Evolutionary conservation across 108 stramenopile species (phyloP), one percentile per base, ranked within the genome.

Genomic region (Fragilariopsis cylindrus): DNA sequence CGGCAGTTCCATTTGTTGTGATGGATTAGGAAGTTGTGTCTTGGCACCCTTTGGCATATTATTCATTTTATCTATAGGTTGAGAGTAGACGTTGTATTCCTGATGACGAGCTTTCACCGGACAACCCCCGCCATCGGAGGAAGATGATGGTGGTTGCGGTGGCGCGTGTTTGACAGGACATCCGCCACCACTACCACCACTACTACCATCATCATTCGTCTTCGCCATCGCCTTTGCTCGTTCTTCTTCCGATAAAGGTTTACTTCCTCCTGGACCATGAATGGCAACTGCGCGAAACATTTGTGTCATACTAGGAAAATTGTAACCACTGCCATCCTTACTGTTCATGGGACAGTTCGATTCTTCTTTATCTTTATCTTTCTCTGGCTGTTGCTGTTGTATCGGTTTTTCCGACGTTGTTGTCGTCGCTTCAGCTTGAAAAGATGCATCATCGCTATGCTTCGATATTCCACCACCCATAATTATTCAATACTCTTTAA

Each of bases 51-150:
- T 76, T 12, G 99, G 99, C 98, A 99, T 99, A 63, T 95, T 85
- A 74, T 99, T 99, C 19, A 80, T 93, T 21, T 97, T 97, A 87
- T 99, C 94, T 40, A 99, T 86, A 3, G 94, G 91, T 75, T 98
- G 97, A 73, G 92, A 92, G 87, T 99, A 99, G 15, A 99, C 99
- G 79, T 99, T 97, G 91, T 96, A 99, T 55, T 82, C 76, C 7
- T 73, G 86, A 76, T 79, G 76, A 13, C 56, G 54, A 12, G 53
- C 69, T 63, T 82, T 79, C 19, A 86, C 82, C 13, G 85, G 85
- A 69, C 85, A 86, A 19, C 85, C 85, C 11, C 71, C 57, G 13
- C 43, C 41, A 2, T 41, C 48, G 39, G n/a, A 8, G 4, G 41
- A 40, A 8, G 67, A 18, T 9, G 57, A 11, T 48, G 65, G 15